Conservation (phyloP, 352 stramenopile genomes). For the Globisporangium rhizosaccharum region DNA sequence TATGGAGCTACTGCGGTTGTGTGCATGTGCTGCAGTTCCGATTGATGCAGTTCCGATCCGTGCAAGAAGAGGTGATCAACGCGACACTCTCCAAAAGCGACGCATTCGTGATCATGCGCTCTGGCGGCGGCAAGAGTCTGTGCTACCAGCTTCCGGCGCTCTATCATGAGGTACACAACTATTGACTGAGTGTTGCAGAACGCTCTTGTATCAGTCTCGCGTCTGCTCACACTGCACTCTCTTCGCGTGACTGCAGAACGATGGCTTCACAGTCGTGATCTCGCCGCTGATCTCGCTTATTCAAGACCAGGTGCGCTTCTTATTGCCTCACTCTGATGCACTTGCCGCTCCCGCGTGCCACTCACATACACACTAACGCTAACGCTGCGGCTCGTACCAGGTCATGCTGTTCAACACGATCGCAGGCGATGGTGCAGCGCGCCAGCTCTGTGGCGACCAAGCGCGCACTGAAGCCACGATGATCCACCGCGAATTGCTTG, state of each 20-base stretch:
- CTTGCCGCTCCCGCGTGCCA: not conserved
- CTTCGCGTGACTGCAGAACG: slow-evolving; percentile 16
- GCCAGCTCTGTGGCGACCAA: slow-evolving; percentile 50
- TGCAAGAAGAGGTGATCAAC: slow-evolving; percentile 91
- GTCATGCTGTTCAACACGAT: slow-evolving; percentile 77
- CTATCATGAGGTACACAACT: slow-evolving; percentile 37
- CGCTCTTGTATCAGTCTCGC: not conserved
- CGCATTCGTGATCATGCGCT: slow-evolving; percentile 92
- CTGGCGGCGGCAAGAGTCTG: slow-evolving; percentile 80
- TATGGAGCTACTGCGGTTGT: not conserved
- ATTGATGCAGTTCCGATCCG: slow-evolving; percentile 79
- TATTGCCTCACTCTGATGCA: not conserved
- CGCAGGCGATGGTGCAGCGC: slow-evolving; percentile 41
- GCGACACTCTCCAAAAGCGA: slow-evolving; percentile 84
- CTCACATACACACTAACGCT: not conserved
- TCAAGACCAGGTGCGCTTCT: slow-evolving; percentile 74
- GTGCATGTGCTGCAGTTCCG: slow-evolving; percentile 45
- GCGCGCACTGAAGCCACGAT: slow-evolving; percentile 40
- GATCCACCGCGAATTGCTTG: slow-evolving; percentile 83
- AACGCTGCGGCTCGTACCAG: slow-evolving; percentile 2
- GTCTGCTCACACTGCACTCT: not conserved
- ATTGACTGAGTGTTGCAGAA: not conserved
- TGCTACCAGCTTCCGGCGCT: slow-evolving; percentile 89
- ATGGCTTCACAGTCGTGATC: slow-evolving; percentile 87
- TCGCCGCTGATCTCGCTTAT: slow-evolving; percentile 92